Evolutionary conservation across 306 rosid species (phyloP).

Genomic region (Parietaria judaica): DNA sequence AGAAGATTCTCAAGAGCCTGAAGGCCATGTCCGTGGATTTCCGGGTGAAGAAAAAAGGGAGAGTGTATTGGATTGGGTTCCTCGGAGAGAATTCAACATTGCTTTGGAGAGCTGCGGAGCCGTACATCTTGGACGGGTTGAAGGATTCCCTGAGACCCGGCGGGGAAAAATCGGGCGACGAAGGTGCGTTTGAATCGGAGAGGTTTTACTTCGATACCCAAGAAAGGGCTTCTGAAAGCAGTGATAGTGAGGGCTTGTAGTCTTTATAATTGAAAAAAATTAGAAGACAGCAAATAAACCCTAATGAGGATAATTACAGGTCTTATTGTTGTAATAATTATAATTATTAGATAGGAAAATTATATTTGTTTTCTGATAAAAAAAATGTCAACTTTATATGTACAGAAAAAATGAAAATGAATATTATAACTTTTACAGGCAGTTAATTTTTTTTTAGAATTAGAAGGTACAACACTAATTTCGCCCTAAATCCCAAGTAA

Average conservation of each 20-base stretch:
- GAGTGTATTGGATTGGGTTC: conserved; percentile 76
- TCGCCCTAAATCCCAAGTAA: no score
- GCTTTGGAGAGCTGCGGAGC: conserved; percentile 80
- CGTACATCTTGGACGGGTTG: conserved; percentile 49
- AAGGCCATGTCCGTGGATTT: conserved; percentile 64
- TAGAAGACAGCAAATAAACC: no score
- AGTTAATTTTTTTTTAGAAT: no score
- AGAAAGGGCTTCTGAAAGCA: conserved; percentile 27
- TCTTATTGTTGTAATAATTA: no score
- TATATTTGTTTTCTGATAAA: no score
- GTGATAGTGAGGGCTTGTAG: conserved; percentile 3
- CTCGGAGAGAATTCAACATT: conserved; percentile 54
- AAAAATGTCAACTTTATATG: no score
- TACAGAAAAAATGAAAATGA: no score
- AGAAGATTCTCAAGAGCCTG: conserved; percentile 51
- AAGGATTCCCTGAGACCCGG: conserved; percentile 34
- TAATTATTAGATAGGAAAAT: no score
- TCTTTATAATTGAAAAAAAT: not conserved
- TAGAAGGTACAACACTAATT: no score
- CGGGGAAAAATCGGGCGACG: conserved; percentile 21
- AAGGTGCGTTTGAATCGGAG: conserved; percentile 24
- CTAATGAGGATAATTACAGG: no score
- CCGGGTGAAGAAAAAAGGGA: conserved; percentile 75
- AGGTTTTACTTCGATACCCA: conserved; percentile 40
- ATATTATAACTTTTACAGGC: no score